Base-by-base conservation (phyloP, 345 rosid species). In the Ceriops tagal region DNA sequence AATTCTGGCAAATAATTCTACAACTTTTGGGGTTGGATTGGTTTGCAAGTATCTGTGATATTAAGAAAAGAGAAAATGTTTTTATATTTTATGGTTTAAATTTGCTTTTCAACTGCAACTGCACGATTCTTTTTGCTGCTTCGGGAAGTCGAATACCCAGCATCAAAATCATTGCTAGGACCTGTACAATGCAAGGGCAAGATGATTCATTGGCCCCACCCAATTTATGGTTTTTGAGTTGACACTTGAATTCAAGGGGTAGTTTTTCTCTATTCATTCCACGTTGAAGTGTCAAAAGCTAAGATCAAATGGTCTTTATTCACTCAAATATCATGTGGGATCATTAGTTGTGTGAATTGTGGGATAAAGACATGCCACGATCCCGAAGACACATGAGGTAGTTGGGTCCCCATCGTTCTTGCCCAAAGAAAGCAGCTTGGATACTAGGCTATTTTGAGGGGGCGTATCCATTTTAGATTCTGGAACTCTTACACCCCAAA, bases 291-390 rank as follows among this genome's bases (percentile, higher is more conserved):
- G 28, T 32, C 31, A 55, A 68, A 69, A 32, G 58, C 3, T 16
- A 9, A 8, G 8, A 43, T 66, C 47, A 65, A 27, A 30, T 11
- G 28, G 37, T 22, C 58, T 21, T 19, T 3, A 20, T 55, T 37
- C 57, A n/a, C 58, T 1, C 20, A 19, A 57, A 0, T 43, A 68
- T 72, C 19, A 49, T 71, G 15, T 71, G 58, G 70, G 22, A 22
- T 64, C 35, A 53, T 72, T 46, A 24, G 13, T 60, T 21, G 43
- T 65, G 65, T 64, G 74, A 43, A 59, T 69, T 65, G 46, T 73
- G 53, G 32, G 71, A 73, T 22, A 43, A 39, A 64, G 70, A 72
- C 64, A 43, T 21, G 27, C 43, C 67, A 49, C 66, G 61, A 46
- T 58, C 11, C 21, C 18, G 2, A 20, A 6, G 31, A 19, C 3